Evolutionary conservation across 164 flowering plant species (phyloP).

Genomic region (Umbellularia californica): DNA sequence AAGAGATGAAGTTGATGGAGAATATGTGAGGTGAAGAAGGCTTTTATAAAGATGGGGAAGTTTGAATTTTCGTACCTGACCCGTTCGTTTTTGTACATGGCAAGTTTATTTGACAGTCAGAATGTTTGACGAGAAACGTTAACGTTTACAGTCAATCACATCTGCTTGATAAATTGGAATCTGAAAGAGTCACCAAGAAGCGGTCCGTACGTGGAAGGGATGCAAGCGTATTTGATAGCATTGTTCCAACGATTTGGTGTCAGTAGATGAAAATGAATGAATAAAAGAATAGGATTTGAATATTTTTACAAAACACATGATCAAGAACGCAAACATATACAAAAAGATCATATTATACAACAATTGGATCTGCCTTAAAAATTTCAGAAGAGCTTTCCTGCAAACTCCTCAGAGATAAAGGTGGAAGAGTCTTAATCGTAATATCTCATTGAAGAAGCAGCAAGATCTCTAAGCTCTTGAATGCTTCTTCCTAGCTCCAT

Average conservation of each 20-base stretch:
- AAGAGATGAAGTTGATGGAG: not conserved
- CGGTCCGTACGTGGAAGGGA: not conserved
- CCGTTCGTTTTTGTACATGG: not conserved
- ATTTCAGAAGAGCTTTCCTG: not conserved
- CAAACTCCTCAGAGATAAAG: not conserved
- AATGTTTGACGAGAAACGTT: not conserved
- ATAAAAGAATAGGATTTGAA: not conserved
- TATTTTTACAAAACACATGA: not conserved
- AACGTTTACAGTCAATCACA: not conserved
- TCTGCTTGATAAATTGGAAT: not conserved
- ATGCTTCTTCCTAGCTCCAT: constrained; percentile 42
- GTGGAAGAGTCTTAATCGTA: not conserved
- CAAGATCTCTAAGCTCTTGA: constrained; percentile 32
- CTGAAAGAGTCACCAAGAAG: not conserved
- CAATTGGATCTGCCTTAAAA: not conserved
- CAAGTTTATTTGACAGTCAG: not conserved
- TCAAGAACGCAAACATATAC: not conserved
- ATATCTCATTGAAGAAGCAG: not conserved
- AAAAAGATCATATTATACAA: too few species aligned
- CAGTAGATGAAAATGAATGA: not conserved
- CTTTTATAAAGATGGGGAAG: not conserved
- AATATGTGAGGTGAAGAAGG: not conserved
- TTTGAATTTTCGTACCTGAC: not conserved
- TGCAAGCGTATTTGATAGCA: not conserved
- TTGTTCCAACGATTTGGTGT: not conserved